Conservation (phyloP, 352 stramenopile genomes). For the Globisporangium cystogenes region DNA sequence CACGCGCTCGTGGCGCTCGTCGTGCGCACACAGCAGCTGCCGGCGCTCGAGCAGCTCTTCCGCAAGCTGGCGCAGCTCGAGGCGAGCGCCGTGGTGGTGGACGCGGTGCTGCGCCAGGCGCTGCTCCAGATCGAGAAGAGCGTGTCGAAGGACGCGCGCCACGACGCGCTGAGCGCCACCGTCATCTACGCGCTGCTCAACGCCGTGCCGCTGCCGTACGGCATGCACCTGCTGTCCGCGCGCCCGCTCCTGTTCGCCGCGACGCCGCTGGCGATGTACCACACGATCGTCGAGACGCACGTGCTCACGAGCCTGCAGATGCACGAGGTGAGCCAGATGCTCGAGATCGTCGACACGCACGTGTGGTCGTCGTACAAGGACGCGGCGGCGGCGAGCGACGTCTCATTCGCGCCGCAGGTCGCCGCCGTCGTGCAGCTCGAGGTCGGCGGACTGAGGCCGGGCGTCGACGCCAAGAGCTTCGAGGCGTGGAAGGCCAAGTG, state of each 20-base stretch:
- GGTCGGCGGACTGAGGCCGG: constrained; percentile 27
- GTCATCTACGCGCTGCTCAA: constrained; percentile 70
- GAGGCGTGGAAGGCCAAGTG: constrained; percentile 51
- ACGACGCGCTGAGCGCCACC: constrained; percentile 49
- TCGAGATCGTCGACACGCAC: constrained; percentile 80
- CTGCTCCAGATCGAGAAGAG: constrained; percentile 40
- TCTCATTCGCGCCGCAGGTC: constrained; percentile 70
- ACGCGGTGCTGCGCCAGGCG: constrained; percentile 30
- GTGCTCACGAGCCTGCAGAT: constrained; percentile 61
- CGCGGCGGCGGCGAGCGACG: constrained; percentile 31
- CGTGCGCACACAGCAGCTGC: constrained; percentile 32
- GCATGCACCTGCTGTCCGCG: constrained; percentile 50
- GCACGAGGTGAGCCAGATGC: constrained; percentile 57
- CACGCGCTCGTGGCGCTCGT: constrained; percentile 39
- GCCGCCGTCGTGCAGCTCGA: constrained; percentile 66
- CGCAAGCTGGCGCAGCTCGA: constrained; percentile 42
- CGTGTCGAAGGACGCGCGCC: constrained; percentile 20
- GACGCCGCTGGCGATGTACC: constrained; percentile 66
- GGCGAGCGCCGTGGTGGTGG: constrained; percentile 21
- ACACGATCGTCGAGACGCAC: constrained; percentile 71
- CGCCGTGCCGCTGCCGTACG: constrained; percentile 38
- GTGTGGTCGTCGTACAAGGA: constrained; percentile 79
- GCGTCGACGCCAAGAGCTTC: constrained; percentile 41
- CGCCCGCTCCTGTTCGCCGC: constrained; percentile 62
- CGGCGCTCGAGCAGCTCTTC: constrained; percentile 36